Percentiles rank a stretch among this genome's conserved stretches.
Conservation (phyloP, 306 rosid species). For the Senna tora region DNA sequence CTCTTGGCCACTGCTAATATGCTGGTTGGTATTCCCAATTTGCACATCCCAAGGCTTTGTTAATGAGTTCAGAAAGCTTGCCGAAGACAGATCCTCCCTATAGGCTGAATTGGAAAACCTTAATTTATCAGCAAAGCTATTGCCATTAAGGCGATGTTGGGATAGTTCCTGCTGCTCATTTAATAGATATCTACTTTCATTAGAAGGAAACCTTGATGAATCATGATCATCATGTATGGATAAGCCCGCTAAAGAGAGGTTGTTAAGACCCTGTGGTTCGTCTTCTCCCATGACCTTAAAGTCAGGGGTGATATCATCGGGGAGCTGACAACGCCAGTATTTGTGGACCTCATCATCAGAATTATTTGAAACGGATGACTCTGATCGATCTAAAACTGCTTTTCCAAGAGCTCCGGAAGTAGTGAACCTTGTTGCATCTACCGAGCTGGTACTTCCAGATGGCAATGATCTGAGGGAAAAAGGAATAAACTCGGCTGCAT, state of each 20-base stretch:
- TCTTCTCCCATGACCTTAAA: conserved; percentile 86
- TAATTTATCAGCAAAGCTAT: conserved; percentile 62
- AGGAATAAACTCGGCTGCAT: conserved; percentile 97
- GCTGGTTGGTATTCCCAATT: conserved; percentile 54
- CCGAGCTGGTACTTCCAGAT: conserved; percentile 63
- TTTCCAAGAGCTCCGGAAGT: conserved; percentile 74
- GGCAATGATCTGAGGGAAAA: conserved; percentile 73
- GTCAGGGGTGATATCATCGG: conserved; percentile 97
- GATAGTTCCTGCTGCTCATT: conserved; percentile 64
- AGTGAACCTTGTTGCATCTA: conserved; percentile 52
- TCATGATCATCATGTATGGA: conserved; percentile 74
- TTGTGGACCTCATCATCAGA: conserved; percentile 96
- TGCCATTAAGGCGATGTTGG: conserved; percentile 51
- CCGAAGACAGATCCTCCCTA: conserved; percentile 67
- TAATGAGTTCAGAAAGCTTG: conserved; percentile 56
- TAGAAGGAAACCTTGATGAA: conserved; percentile 53
- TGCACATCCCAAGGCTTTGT: conserved; percentile 81
- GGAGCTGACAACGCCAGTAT: conserved; percentile 94
- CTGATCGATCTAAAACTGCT: conserved; percentile 81
- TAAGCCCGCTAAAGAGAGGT: conserved; percentile 70
- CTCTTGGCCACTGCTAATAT: conserved; percentile 55
- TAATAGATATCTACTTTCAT: conserved; percentile 61
- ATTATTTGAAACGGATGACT: conserved; percentile 76
- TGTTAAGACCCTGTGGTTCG: conserved; percentile 68
- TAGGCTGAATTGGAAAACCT: conserved; percentile 64